Conservation (phyloP, 352 stramenopile species). For the Phytophthora ohioensis region DNA sequence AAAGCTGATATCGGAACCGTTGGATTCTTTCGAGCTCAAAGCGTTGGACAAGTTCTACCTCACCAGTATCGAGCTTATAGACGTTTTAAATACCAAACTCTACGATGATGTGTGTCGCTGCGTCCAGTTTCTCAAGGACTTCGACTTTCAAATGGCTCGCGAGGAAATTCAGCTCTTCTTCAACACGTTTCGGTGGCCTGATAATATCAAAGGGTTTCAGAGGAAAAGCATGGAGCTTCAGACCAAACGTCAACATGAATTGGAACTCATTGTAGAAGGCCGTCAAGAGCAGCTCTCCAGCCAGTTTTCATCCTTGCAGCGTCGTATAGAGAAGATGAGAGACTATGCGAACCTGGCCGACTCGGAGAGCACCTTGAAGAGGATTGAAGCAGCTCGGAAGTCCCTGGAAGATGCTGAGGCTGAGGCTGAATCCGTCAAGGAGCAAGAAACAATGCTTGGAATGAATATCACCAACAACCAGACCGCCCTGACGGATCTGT, state of each 20-base stretch:
- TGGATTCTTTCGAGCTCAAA: slow-evolving; percentile 93
- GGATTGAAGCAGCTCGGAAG: slow-evolving; percentile 83
- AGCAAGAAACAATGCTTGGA: slow-evolving; percentile 90
- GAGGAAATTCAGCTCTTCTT: slow-evolving; percentile 94
- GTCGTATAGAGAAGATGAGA: slow-evolving; percentile 92
- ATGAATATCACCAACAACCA: slow-evolving; percentile 88
- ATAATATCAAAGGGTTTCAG: slow-evolving; percentile 92
- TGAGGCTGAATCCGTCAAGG: slow-evolving; percentile 85
- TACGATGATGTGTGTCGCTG: slow-evolving; percentile 77
- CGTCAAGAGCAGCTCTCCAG: slow-evolving; percentile 87
- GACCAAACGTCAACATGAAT: slow-evolving; percentile 88
- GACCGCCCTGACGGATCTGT: slow-evolving; percentile 72
- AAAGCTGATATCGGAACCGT: slow-evolving; percentile 84
- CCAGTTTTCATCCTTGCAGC: slow-evolving; percentile 81
- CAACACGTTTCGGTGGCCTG: slow-evolving; percentile 91
- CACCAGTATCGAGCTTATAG: slow-evolving; percentile 76
- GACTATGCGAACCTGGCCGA: slow-evolving; percentile 89
- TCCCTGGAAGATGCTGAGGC: slow-evolving; percentile 80
- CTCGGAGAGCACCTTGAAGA: slow-evolving; percentile 81
- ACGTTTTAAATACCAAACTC: slow-evolving; percentile 77
- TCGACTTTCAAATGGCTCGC: slow-evolving; percentile 86
- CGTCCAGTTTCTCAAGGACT: slow-evolving; percentile 90
- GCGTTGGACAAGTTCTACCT: slow-evolving; percentile 88
- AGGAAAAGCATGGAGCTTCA: slow-evolving; percentile 93
- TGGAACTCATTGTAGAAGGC: slow-evolving; percentile 91